Evolutionary conservation across 2,329 filamentous ascomycete species (phyloP).

Genomic region (Colletotrichum musae): DNA sequence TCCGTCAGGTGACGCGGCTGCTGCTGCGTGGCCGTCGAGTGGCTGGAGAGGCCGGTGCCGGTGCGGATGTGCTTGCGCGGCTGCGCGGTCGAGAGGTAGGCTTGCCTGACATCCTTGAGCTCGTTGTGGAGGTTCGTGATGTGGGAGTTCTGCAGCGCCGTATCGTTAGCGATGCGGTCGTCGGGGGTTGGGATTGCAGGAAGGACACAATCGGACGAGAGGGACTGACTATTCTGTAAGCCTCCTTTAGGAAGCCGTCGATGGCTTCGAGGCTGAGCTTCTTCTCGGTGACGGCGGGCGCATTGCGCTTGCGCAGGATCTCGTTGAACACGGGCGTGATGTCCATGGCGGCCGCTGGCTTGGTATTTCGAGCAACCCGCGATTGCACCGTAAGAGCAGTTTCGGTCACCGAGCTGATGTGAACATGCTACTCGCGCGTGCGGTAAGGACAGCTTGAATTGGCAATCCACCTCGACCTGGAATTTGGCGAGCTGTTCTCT

Average conservation of each 20-base stretch:
- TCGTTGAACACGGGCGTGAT: slow-evolving; percentile 79
- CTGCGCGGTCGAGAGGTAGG: slow-evolving; percentile 88
- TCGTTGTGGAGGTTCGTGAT: slow-evolving; percentile 85
- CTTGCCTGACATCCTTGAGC: slow-evolving; percentile 85
- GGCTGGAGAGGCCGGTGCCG: slow-evolving; percentile 44
- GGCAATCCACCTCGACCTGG: slow-evolving; percentile 10
- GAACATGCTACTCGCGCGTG: slow-evolving; percentile 11
- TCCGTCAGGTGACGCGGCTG: slow-evolving; percentile 77
- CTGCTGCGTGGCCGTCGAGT: slow-evolving; percentile 41
- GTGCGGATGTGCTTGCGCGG: slow-evolving; percentile 69
- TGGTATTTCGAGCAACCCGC: not conserved
- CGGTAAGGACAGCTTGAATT: not conserved
- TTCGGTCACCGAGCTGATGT: not conserved
- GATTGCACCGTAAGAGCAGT: not conserved
- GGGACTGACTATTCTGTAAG: slow-evolving; percentile 85
- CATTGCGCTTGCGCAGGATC: slow-evolving; percentile 73
- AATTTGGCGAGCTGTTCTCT: slow-evolving; percentile 37
- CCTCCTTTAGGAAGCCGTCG: slow-evolving; percentile 93
- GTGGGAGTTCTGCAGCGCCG: slow-evolving; percentile 78
- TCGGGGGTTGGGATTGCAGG: not conserved
- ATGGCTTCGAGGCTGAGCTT: slow-evolving; percentile 67
- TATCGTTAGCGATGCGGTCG: not conserved
- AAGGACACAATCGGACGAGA: not conserved
- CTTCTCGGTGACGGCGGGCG: slow-evolving; percentile 59
- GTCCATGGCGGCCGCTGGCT: slow-evolving; percentile 63